These are phyloP conservation scores for Nitzschia sp. DNA, from an alignment of 108 stramenopile genomes.

Conservation along the genomic window DNA sequence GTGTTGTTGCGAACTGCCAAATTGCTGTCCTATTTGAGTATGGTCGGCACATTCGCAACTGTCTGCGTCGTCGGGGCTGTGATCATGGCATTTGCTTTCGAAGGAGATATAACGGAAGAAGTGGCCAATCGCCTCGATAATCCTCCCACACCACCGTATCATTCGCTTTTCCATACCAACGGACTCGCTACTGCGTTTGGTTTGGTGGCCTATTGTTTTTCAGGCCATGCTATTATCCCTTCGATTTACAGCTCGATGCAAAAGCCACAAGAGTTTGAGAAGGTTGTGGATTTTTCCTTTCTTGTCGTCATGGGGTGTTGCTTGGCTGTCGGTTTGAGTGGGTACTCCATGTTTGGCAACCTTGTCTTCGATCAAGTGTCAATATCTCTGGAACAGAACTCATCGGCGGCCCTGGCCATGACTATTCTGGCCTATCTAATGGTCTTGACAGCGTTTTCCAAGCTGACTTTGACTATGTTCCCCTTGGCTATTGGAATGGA, in stretches of 20 bases:
- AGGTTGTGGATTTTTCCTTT: constrained; percentile 65
- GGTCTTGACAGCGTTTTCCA: constrained; percentile 80
- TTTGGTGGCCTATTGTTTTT: constrained; percentile 77
- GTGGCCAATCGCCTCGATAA: constrained; percentile 23
- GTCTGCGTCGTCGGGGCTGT: constrained; percentile 60
- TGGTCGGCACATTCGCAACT: constrained; percentile 77
- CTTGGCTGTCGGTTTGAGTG: constrained; percentile 63
- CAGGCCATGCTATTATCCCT: constrained; percentile 82
- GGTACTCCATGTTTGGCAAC: constrained; percentile 80
- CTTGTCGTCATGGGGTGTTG: constrained; percentile 50
- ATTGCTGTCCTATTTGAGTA: constrained; percentile 68
- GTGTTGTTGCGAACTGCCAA: constrained; percentile 61
- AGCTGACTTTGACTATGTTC: constrained; percentile 81
- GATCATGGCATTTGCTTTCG: constrained; percentile 42
- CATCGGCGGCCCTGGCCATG: constrained; percentile 51
- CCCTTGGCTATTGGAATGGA: constrained; percentile 82
- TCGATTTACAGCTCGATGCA: constrained; percentile 80
- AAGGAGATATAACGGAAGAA: constrained; percentile 49
- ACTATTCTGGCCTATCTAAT: constrained; percentile 73
- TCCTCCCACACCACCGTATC: constrained; percentile 31
- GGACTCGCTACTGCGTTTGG: constrained; percentile 66
- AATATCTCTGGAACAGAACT: constrained; percentile 62
- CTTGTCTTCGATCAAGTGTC: constrained; percentile 82
- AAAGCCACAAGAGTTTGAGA: constrained; percentile 72
- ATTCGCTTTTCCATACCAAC: constrained; percentile 30